phyloP scores from a whole-genome alignment of 2,329 filamentous ascomycete genomes.

The Trichoderma arundinaceum region DNA sequence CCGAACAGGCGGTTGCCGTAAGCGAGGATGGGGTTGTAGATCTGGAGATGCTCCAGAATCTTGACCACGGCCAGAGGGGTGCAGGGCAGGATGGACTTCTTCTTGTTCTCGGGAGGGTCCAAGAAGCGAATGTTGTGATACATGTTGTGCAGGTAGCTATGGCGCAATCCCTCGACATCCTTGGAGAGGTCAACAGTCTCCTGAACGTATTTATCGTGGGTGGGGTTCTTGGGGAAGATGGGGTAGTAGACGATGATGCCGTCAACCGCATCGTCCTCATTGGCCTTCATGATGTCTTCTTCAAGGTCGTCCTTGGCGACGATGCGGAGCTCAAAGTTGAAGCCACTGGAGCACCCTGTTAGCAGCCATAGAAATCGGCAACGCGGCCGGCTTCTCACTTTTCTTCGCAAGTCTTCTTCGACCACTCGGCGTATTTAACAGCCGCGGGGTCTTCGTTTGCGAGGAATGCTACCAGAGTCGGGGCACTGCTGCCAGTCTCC shows the following conservation, averaged over 20 bases:
- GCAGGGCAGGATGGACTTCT: slow-evolving; percentile 93
- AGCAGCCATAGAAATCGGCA: slow-evolving; percentile 25
- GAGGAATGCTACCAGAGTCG: slow-evolving; percentile 87
- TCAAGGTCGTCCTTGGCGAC: slow-evolving; percentile 89
- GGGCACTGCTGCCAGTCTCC: slow-evolving; percentile 60
- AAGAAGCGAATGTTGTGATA: slow-evolving; percentile 98
- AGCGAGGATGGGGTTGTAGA: slow-evolving; percentile 94
- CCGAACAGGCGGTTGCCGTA: slow-evolving; percentile 93
- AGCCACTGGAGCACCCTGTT: slow-evolving; percentile 65
- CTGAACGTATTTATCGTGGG: slow-evolving; percentile 93
- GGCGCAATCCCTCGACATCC: slow-evolving; percentile 93
- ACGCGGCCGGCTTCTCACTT: slow-evolving; percentile 70
- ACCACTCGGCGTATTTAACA: slow-evolving; percentile 95
- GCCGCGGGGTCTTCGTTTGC: slow-evolving; percentile 91
- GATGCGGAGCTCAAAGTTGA: slow-evolving; percentile 83
- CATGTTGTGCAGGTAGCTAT: slow-evolving; percentile 98
- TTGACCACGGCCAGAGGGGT: slow-evolving; percentile 96
- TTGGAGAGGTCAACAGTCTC: slow-evolving; percentile 89
- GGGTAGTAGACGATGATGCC: slow-evolving; percentile 98
- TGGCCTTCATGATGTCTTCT: slow-evolving; percentile 84
- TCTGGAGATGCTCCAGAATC: slow-evolving; percentile 91
- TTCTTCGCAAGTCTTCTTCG: slow-evolving; percentile 92
- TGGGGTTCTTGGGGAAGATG: slow-evolving; percentile 80
- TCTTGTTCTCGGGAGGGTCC: slow-evolving; percentile 74
- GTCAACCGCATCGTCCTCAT: slow-evolving; percentile 76